These are phyloP conservation scores for Kokia cookei DNA, from an alignment of 441 rosid genomes.

Conservation along the genomic window DNA sequence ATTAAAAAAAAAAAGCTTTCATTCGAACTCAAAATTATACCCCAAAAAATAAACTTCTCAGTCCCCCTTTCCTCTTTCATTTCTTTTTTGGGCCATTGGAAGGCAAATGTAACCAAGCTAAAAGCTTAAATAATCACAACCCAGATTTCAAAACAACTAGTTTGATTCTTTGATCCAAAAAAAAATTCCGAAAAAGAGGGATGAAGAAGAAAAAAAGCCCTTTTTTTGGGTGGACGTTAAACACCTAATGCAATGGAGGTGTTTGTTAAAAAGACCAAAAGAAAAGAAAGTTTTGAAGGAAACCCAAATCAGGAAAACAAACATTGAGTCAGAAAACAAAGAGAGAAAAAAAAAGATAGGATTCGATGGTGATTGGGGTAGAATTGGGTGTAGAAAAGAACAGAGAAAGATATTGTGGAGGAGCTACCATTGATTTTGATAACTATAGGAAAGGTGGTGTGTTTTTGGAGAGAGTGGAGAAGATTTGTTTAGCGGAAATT, in stretches of 20 bases:
- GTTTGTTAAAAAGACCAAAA: constrained; percentile 40
- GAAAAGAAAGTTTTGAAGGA: constrained; percentile 6
- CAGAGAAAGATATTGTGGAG: constrained; percentile 20
- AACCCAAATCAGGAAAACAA: constrained; percentile 25
- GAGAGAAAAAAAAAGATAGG: constrained; percentile 24
- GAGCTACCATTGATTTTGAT: constrained; percentile 1
- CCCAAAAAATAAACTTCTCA: not conserved
- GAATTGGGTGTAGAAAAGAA: constrained; percentile 16
- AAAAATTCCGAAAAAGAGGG: not conserved
- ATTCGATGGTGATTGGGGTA: constrained; percentile 58
- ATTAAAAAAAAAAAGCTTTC: no score
- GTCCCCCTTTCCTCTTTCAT: not conserved
- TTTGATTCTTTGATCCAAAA: constrained; percentile 24
- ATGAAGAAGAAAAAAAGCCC: constrained; percentile 11
- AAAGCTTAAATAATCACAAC: constrained; percentile 13
- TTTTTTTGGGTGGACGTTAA: not conserved
- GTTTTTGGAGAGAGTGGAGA: not conserved
- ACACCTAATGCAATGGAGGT: constrained; percentile 53
- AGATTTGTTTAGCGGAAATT: constrained; percentile 22
- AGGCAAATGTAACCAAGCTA: not conserved
- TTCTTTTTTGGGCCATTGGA: constrained; percentile 27
- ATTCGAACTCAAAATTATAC: not conserved
- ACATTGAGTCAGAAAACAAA: constrained; percentile 8
- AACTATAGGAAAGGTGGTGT: constrained; percentile 4
- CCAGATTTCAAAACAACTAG: constrained; percentile 15